phyloP scores from a whole-genome alignment of 2,329 filamentous ascomycete genomes.

The Rutstroemia sydowiana region DNA sequence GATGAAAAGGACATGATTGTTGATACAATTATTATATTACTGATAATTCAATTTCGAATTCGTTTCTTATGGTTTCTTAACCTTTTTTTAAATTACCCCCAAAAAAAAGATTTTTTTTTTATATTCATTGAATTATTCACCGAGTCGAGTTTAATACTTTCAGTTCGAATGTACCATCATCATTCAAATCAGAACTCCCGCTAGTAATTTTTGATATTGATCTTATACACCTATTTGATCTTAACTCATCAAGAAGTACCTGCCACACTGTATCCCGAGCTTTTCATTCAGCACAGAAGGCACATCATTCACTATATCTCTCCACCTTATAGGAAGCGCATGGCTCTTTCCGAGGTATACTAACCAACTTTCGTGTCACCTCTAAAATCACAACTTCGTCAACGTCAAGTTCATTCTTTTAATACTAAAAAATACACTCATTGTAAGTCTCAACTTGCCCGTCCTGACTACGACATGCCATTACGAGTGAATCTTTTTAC shows the following conservation, averaged over 20 bases:
- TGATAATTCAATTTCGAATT: too few relatives aligned
- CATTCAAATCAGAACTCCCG: too few relatives aligned
- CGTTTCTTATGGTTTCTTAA: too few relatives aligned
- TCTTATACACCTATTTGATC: not conserved
- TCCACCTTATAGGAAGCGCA: constrained; percentile 7
- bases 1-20: too few relatives aligned
- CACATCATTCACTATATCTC: constrained; percentile 10
- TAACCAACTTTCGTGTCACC: constrained; percentile 14
- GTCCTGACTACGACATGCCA: not conserved
- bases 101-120: not conserved
- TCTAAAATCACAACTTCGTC: constrained; percentile 11
- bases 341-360: constrained; percentile 18
- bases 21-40: too few relatives aligned
- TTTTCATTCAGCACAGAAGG: constrained; percentile 10
- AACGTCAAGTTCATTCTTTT: constrained; percentile 1
- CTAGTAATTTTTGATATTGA: not conserved
- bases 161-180: too few relatives aligned
- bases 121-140: not conserved
- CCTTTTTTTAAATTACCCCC: too few relatives aligned
- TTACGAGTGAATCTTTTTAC: too few relatives aligned
- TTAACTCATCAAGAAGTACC: constrained; percentile 8
- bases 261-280: constrained; percentile 12
- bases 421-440: not conserved
- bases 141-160: too few relatives aligned
- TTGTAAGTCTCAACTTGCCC: not conserved